Base-by-base conservation (phyloP, 1,284 basidiomycete genomes). In the Trichosporon sp. region DNA sequence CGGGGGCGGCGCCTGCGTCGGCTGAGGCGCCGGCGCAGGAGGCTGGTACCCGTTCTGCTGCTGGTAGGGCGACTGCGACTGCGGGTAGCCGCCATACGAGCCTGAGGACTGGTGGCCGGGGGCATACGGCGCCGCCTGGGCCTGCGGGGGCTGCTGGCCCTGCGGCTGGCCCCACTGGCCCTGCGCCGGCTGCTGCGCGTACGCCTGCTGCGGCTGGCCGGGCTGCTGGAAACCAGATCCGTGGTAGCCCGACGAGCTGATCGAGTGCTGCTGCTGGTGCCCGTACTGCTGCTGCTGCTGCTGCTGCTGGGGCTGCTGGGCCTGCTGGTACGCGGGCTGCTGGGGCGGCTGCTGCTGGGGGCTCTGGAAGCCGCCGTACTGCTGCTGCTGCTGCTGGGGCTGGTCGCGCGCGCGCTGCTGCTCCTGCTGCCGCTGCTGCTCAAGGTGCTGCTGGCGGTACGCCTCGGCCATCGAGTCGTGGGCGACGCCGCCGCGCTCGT, bases 381-480 rank as follows among this genome's bases (percentile, higher is more conserved):
- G 29, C 34, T 63, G 68, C n/a, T 62, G 77, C 68, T 71, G 78
- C 67, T 72, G 75, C 18, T 75, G 76, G 18, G 72, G 71, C 38
- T 70, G 74, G n/a, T 74, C 76, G 38, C 76, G 73, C 51, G 74
- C 71, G 66, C 76, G 75, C 60, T 69, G 73, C 27, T 78, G 76
- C 63, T 71, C 72, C 62, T 75, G 75, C 65, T 77, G 77, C 47
- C 73, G 71, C 66, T 79, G 79, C 64, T 79, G 77, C 63, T 80
- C 76, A 68, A 81, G 75, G 71, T 81, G 78, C 68, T 81, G 79
- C 15, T 79, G 65, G 34, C 82, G 75, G 73, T 85, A 86, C 58
- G 84, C 81, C 60, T 86, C 85, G 0, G 92, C 91, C 89, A 94
- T 90, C 63, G 88, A 87, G 82, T 95, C 92, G 73, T 90, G 88